These are phyloP conservation scores for Ilex asprella DNA, from an alignment of 257 asterid species.

Conservation along the genomic window DNA sequence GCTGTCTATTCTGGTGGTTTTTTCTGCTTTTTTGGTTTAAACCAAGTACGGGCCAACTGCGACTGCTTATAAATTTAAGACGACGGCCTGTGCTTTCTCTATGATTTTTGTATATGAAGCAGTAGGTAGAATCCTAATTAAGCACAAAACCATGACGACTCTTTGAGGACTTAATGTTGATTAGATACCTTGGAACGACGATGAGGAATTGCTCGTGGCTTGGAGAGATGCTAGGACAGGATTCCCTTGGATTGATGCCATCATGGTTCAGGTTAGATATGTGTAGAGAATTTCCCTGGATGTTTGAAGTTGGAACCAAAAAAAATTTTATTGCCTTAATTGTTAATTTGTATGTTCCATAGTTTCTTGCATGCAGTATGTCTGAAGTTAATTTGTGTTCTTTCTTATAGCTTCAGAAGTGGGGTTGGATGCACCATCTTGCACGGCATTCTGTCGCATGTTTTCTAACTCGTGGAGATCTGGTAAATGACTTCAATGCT, in stretches of 20 bases:
- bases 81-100: not conserved
- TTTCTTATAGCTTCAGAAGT: slow-evolving; percentile 56
- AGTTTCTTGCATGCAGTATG: not conserved
- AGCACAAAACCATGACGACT: not conserved
- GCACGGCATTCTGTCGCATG: slow-evolving; percentile 97
- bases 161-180: not conserved
- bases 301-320: slow-evolving; percentile 1
- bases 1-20: no score
- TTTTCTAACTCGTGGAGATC: slow-evolving; percentile 92
- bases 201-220: slow-evolving; percentile 61
- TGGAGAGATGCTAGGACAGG: slow-evolving; percentile 98
- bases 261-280: slow-evolving; percentile 78
- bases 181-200: slow-evolving; percentile 90
- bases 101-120: not conserved
- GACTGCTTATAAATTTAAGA: no score
- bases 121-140: not conserved
- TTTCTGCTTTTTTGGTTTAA: no score
- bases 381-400: slow-evolving; percentile 11
- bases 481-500: slow-evolving; percentile 39
- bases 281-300: slow-evolving; percentile 1
- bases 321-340: not conserved
- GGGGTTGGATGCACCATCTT: slow-evolving; percentile 99
- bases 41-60: no score
- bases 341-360: not conserved
- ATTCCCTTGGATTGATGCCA: slow-evolving; percentile 98